A percentile compares a stretch with the other conserved stretches of the same genome.
phyloP scores from a whole-genome alignment of 106 monocot genomes.

The Acorus calamus region DNA sequence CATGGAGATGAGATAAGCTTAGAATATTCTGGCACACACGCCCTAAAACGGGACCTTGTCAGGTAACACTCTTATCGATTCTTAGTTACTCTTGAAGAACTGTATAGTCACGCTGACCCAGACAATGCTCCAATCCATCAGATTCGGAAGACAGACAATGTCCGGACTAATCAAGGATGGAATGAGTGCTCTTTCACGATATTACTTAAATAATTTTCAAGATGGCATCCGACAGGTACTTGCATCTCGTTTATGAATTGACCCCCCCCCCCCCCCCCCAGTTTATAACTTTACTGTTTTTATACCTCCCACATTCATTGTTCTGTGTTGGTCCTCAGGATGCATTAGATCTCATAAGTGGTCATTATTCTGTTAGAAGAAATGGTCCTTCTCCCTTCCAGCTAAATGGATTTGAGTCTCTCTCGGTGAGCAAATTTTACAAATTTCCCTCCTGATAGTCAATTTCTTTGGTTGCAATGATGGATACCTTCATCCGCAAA shows the following conservation, averaged over 20 bases:
- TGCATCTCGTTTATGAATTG: neutral
- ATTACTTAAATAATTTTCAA: conserved; percentile 96
- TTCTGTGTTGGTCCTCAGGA: conserved; percentile 35
- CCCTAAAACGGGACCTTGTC: conserved; percentile 85
- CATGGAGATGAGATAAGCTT: conserved; percentile 96
- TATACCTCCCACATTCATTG: too few species aligned
- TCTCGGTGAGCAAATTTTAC: conserved; percentile 40
- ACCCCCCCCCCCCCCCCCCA: too few species aligned
- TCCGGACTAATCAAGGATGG: conserved; percentile 89
- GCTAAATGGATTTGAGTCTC: conserved; percentile 61
- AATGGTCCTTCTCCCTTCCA: conserved; percentile 58
- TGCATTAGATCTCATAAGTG: conserved; percentile 83
- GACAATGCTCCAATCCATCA: conserved; percentile 9
- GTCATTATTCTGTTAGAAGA: conserved; percentile 46
- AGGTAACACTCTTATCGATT: conserved; percentile 28
- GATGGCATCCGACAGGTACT: conserved; percentile 88
- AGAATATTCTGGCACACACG: conserved; percentile 85
- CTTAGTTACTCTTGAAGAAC: too few species aligned
- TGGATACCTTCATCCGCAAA: too few species aligned
- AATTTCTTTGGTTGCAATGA: neutral
- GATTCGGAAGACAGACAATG: conserved; percentile 83
- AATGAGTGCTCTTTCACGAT: conserved; percentile 80
- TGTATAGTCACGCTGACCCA: too few species aligned
- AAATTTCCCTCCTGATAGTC: neutral
- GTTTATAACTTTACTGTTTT: too few species aligned